A percentile compares a stretch with the other conserved stretches of the same genome.
phyloP scores from a whole-genome alignment of 2,329 filamentous ascomycete species.

The Hypoxylon sp. region DNA sequence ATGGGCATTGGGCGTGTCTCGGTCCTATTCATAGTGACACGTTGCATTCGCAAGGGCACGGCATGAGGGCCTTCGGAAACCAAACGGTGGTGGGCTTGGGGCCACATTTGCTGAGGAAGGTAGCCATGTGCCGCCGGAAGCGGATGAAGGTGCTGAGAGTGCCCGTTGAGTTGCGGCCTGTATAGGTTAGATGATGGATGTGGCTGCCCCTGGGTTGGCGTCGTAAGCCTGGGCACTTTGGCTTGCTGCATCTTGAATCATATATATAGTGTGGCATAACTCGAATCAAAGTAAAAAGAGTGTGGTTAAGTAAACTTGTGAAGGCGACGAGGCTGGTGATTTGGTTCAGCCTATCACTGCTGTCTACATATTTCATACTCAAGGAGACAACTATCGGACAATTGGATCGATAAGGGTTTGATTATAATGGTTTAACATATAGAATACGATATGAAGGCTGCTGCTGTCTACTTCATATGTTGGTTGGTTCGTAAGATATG shows the following conservation, averaged over 20 bases:
- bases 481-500: background rate
- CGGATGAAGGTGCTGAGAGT: slow-evolving; percentile 15
- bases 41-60: slow-evolving; percentile 35
- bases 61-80: slow-evolving; percentile 23
- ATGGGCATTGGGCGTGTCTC: slow-evolving; percentile 21
- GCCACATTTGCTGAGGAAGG: slow-evolving; percentile 26
- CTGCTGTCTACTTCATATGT: slow-evolving; percentile 2
- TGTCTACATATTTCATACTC: background rate
- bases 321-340: background rate
- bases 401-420: background rate
- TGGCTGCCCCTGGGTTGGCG: slow-evolving; percentile 13
- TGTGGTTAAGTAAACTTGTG: background rate
- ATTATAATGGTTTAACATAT: background rate
- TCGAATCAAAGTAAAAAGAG: background rate
- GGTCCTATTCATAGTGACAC: slow-evolving; percentile 12
- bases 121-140: slow-evolving; percentile 34
- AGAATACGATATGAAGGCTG: background rate
- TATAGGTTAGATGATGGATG: slow-evolving; percentile 8
- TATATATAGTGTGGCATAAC: background rate
- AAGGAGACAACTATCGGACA: background rate
- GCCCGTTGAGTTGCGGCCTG: slow-evolving; percentile 6
- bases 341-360: background rate
- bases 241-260: slow-evolving; percentile 20
- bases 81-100: slow-evolving; percentile 13
- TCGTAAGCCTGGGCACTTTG: slow-evolving; percentile 10